Base-by-base conservation (phyloP, 345 rosid genomes). In the Geranium rotundifolium region DNA sequence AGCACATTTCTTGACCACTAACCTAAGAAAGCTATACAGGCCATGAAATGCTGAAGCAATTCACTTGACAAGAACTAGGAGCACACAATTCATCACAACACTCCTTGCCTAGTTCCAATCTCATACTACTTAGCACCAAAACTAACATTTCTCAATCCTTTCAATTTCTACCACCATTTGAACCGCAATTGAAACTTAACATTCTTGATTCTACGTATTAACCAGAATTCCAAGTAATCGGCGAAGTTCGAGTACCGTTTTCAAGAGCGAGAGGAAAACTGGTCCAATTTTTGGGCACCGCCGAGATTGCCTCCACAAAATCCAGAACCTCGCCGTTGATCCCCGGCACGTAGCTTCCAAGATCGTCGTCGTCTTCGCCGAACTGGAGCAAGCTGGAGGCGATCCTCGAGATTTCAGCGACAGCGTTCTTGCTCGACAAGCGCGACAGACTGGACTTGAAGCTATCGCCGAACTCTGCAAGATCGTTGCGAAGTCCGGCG, bases 401-500 rank as follows among this genome's bases (percentile, higher is more conserved):
- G 65, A 87, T 65, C 70, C 73, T 86, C 19, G 86, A 81, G 73
- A 83, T 72, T 34, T 58, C 79, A 7, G 60, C 30, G 19, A 81
- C 79, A 8, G 80, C 80, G 54, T 66, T 76, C 30, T 72, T 79
- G 59, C 75, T 57, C 4, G 84, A 80, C 17, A 82, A 60, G 29
- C 72, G 19, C 54, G 84, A 77, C 12, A 84, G 71, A 15, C 91
- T 85, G 18, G 59, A 70, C 71, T 75, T 80, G 64, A 88, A 70
- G 75, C 83, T 85, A n/a, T 79, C 89, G 2, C 85, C 82, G 52
- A 88, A 78, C 71, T 88, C 95, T 0, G 75, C 86, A 0, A 88
- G 82, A 82, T 88, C 89, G 63, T 79, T 85, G 4, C 87, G 82
- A 63, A 87, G 79, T 67, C 89, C 88, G 14, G 61, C 9, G 5